Conservation (phyloP, 139 green algal species). For the Eudorina sp. region DNA sequence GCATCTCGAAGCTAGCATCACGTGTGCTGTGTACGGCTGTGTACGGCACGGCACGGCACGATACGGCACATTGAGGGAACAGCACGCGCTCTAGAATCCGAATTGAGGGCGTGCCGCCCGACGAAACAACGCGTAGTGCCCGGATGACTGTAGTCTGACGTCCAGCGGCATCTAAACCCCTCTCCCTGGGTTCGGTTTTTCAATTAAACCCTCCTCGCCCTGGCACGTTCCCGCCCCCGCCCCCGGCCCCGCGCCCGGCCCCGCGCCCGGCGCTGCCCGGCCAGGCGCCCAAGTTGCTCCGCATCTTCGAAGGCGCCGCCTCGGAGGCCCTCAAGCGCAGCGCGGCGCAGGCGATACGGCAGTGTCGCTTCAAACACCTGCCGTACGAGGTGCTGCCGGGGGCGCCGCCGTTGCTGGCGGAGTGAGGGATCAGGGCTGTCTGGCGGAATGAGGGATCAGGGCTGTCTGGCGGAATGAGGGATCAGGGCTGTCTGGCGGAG, state of each 20-base stretch:
- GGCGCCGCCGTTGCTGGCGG: background rate
- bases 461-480: too few species aligned
- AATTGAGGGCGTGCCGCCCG: too few species aligned
- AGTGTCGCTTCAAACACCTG: constrained; percentile 61
- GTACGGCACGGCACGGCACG: too few species aligned
- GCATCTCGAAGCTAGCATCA: too few species aligned
- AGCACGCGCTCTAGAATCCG: too few species aligned
- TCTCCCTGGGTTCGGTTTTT: background rate
- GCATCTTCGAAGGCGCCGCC: constrained; percentile 39
- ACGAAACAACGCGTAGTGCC: too few species aligned
- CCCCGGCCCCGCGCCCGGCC: background rate
- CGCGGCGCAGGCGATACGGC: constrained; percentile 56
- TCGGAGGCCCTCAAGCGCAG: constrained; percentile 39
- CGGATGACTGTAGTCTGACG: too few species aligned
- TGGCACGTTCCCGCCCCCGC: background rate
- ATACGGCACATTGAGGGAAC: too few species aligned
- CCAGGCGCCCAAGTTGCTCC: constrained; percentile 23
- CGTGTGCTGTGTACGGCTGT: too few species aligned
- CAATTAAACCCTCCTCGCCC: background rate
- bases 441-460: background rate
- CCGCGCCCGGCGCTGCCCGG: background rate
- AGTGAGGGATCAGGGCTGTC: background rate
- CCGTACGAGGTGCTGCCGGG: constrained; percentile 52
- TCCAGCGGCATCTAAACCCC: background rate
- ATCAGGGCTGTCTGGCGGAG: too few species aligned